These are phyloP conservation scores for Pseudoscleropodium purum DNA, from an alignment of 225 moss, liverwort and hornwort species.

Conservation along the genomic window DNA sequence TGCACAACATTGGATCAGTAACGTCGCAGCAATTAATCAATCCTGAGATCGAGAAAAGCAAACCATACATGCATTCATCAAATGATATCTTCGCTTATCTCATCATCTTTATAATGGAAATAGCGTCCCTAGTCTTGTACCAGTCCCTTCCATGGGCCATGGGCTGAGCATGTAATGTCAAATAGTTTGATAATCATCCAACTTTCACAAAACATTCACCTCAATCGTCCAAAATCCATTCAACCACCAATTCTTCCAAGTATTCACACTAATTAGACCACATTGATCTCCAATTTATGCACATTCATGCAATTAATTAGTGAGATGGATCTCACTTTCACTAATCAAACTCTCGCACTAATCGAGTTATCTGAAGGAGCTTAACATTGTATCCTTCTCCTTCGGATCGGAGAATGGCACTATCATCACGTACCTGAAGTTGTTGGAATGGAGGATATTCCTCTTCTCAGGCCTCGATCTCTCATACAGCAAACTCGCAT, in stretches of 20 bases:
- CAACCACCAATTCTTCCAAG: neutral
- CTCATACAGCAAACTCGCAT: conserved; percentile 15
- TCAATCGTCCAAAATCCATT: neutral
- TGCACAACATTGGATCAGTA: neutral
- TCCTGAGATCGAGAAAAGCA: neutral
- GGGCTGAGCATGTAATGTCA: neutral
- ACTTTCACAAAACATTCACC: neutral
- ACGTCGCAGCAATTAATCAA: neutral
- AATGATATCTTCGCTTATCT: neutral
- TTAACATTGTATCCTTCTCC: neutral
- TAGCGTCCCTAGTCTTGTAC: neutral
- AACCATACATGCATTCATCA: neutral
- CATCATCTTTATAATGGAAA: no score
- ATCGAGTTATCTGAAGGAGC: neutral
- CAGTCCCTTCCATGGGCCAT: neutral
- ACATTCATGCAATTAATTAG: neutral
- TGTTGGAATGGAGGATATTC: conserved; percentile 15
- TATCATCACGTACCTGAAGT: neutral
- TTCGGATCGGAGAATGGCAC: neutral
- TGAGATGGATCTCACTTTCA: no score
- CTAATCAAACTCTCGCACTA: neutral
- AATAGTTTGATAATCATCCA: neutral
- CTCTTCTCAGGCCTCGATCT: neutral
- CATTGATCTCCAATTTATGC: neutral
- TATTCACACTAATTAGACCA: no score